phyloP scores from a whole-genome alignment of 2,329 filamentous ascomycete genomes.

The Rhinocladiella similis region DNA sequence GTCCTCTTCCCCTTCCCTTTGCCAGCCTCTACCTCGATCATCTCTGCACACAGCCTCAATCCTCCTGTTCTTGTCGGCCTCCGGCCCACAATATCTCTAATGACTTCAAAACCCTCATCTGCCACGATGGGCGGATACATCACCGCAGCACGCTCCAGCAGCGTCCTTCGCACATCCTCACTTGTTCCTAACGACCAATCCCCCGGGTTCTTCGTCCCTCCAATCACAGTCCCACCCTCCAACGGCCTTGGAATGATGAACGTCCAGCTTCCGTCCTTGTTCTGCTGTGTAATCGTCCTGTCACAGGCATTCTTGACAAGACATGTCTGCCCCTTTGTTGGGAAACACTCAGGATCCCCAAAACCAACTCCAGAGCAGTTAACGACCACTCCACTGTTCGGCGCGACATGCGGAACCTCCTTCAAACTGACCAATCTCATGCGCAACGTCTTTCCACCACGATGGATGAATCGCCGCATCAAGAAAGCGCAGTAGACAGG shows the following conservation, averaged over 20 bases:
- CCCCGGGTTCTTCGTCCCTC: conserved; percentile 62
- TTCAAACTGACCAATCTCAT: conserved; percentile 27
- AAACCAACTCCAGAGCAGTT: conserved; percentile 47
- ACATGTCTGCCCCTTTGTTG: conserved; percentile 47
- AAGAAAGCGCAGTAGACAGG: conserved; percentile 44
- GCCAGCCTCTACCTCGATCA: conserved; percentile 28
- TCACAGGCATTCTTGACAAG: conserved; percentile 45
- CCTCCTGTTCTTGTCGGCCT: conserved; percentile 44
- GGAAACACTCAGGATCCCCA: conserved; percentile 40
- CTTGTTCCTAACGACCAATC: conserved; percentile 57
- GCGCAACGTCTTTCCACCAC: conserved; percentile 34
- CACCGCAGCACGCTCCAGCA: conserved; percentile 47
- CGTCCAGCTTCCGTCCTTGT: conserved; percentile 61
- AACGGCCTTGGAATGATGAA: conserved; percentile 63
- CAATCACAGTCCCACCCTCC: conserved; percentile 63
- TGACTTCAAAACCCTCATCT: conserved; percentile 39
- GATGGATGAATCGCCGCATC: conserved; percentile 40
- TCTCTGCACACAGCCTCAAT: conserved; percentile 54
- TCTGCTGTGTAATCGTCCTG: conserved; percentile 59
- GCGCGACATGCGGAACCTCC: conserved; percentile 40
- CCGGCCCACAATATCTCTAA: conserved; percentile 45
- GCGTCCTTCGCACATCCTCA: conserved; percentile 43
- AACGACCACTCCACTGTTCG: conserved; percentile 38
- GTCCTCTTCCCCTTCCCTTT: conserved; percentile 9
- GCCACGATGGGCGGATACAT: conserved; percentile 40